phyloP scores from a whole-genome alignment of 2,329 filamentous ascomycete species.

The Trichoderma atrobrunneum region DNA sequence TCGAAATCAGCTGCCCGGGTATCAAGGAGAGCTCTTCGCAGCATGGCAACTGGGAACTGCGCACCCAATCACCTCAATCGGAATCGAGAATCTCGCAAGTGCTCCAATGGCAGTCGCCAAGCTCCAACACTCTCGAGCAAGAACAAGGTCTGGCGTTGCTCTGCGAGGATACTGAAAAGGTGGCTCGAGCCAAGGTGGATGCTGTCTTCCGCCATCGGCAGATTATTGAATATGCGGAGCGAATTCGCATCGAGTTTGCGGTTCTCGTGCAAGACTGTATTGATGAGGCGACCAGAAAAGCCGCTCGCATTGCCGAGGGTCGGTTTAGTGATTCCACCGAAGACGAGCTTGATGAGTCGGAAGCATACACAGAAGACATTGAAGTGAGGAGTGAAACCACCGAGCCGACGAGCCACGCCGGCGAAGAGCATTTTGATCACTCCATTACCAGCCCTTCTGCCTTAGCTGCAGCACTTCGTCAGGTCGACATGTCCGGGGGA shows the following conservation, averaged over 20 bases:
- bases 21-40: slow-evolving; percentile 78
- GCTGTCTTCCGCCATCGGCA: slow-evolving; percentile 86
- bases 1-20: slow-evolving; percentile 91
- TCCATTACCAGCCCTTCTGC: slow-evolving; percentile 45
- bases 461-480: slow-evolving; percentile 52
- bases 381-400: slow-evolving; percentile 39
- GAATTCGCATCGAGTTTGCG: slow-evolving; percentile 91
- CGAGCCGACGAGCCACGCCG: slow-evolving; percentile 19
- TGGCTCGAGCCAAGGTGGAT: slow-evolving; percentile 86
- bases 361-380: slow-evolving; percentile 22
- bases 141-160: slow-evolving; percentile 84
- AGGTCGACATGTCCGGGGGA: slow-evolving; percentile 35
- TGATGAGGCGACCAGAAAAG: slow-evolving; percentile 84
- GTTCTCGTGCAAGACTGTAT: slow-evolving; percentile 94
- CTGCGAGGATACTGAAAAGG: slow-evolving; percentile 84
- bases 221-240: slow-evolving; percentile 93
- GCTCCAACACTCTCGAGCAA: slow-evolving; percentile 85
- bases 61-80: slow-evolving; percentile 92
- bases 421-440: slow-evolving; percentile 49
- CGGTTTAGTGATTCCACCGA: slow-evolving; percentile 75
- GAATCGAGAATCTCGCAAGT: slow-evolving; percentile 94
- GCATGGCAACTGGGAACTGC: slow-evolving; percentile 66
- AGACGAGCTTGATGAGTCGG: slow-evolving; percentile 48
- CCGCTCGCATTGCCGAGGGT: slow-evolving; percentile 81
- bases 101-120: slow-evolving; percentile 93